Conservation (phyloP, 2,329 filamentous ascomycete species). For the Phialophora tarda region DNA sequence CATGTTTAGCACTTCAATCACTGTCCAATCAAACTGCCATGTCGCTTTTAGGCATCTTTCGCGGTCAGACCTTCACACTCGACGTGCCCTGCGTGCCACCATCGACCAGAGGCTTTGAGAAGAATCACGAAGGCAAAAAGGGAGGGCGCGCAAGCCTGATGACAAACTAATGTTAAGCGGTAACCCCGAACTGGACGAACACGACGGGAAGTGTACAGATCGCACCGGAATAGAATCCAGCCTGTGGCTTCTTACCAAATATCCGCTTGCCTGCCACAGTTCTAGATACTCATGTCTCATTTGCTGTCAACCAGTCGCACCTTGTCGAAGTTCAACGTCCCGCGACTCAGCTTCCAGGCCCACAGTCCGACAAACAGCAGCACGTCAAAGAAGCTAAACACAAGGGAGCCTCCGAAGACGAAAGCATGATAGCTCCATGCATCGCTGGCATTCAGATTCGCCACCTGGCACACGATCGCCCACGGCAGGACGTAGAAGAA, state of each 20-base stretch:
- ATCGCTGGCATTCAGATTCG: slow-evolving; percentile 54
- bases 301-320: slow-evolving; percentile 16
- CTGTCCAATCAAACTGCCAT: no score
- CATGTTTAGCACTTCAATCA: no score
- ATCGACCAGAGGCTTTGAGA: no score
- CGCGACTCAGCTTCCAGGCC: slow-evolving; percentile 57
- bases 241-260: no score
- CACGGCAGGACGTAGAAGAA: slow-evolving; percentile 72
- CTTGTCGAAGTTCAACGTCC: slow-evolving; percentile 39
- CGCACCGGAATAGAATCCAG: no score
- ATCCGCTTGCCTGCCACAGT: no score
- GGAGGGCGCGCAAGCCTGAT: no score
- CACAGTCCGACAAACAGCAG: slow-evolving; percentile 58
- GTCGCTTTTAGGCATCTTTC: neutral
- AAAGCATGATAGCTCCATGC: slow-evolving; percentile 72
- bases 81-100: no score
- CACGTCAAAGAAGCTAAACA: slow-evolving; percentile 69
- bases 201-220: no score
- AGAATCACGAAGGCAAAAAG: no score
- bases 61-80: neutral
- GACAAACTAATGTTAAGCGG: no score
- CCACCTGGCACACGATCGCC: slow-evolving; percentile 65
- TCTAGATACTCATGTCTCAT: neutral
- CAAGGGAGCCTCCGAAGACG: slow-evolving; percentile 71
- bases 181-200: no score